Evolutionary conservation across 2,329 filamentous ascomycete genomes (phyloP), one percentile per base, ranked within the genome.

Genomic region (Cladosporium sphaerospermum): DNA sequence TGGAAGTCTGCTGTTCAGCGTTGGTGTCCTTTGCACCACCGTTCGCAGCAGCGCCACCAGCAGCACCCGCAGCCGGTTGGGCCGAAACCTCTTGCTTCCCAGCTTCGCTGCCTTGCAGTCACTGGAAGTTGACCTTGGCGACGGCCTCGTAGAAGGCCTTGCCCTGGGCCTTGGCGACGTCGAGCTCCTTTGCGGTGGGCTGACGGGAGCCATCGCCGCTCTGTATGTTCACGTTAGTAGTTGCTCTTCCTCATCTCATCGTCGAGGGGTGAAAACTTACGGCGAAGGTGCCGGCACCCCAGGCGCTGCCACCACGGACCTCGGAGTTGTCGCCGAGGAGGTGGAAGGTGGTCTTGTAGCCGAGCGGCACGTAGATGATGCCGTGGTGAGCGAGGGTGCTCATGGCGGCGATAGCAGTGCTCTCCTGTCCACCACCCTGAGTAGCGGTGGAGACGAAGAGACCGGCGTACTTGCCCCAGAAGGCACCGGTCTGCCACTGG

Each of bases 321-420:
- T 96, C 90, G 31, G 68, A 68, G 34, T 96, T 71, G 73, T 91
- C 85, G 60, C 84, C 69, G 60, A 96, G 73, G 59, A 83, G 73
- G 56, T 68, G 69, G 68, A 96, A 96, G 46, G 83, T 75, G 64
- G 85, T 88, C 74, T 88, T 85, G 79, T 95, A 97, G 53, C 93
- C 93, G 52, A 97, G 79, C 45, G 93, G 93, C n/a, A 97, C 90
- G 71, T 86, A 97, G 78, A 93, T 86, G 75, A 97, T 86, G 66
- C 93, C 93, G 78, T 97, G 93, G 76, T 97, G 93, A 56, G 85
- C 72, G 52, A 97, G 78, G 14, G 92, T 97, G 67, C 85, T 89
- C 82, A 97, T 83, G 69, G 85, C 76, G 33, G 85, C 78, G 59
- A 96, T 75, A 62, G 81, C 85, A 45, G 93, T 99, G 54, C 83